Conservation (phyloP, 345 rosid species). For the Brassica incana region DNA sequence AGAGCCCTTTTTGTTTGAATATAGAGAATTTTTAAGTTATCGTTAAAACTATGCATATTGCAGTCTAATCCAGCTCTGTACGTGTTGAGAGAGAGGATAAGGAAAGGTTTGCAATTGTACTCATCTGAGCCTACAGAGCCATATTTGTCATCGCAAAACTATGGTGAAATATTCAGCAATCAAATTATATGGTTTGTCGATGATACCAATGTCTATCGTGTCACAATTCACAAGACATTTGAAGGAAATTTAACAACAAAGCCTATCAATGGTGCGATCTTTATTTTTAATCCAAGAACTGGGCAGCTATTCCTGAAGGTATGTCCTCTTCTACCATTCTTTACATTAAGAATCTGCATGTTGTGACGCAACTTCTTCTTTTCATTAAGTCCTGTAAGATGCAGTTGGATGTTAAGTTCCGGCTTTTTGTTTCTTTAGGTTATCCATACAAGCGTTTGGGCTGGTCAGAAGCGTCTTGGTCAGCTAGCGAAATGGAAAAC, state of each 20-base stretch:
- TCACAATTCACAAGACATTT: constrained; percentile 99
- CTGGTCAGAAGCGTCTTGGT: constrained; percentile 99
- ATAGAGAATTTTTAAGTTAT: background rate
- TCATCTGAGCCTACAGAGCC: constrained; percentile 99
- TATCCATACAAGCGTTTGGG: constrained; percentile 98
- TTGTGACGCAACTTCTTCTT: background rate
- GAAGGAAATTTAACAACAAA: constrained; percentile 99
- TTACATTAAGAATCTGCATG: background rate
- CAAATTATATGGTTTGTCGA: constrained; percentile 99
- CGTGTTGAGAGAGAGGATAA: constrained; percentile 94
- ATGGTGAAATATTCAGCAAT: constrained; percentile 99
- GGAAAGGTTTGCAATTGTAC: constrained; percentile 97
- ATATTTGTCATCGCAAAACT: constrained; percentile 94
- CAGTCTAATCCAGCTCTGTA: constrained; percentile 99
- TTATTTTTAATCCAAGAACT: constrained; percentile 96
- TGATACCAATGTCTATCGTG: constrained; percentile 98
- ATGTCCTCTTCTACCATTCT: constrained; percentile 12
- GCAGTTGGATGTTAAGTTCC: constrained; percentile 19
- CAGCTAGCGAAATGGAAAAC: constrained; percentile 99
- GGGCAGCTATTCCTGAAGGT: constrained; percentile 97
- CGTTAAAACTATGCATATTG: background rate
- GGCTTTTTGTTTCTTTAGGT: constrained; percentile 51
- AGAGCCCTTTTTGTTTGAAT: background rate
- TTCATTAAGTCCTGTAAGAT: background rate
- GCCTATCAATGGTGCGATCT: constrained; percentile 97